phyloP scores from a whole-genome alignment of 371 early-diverging fungal species.

The Lichtheimia ornata region DNA sequence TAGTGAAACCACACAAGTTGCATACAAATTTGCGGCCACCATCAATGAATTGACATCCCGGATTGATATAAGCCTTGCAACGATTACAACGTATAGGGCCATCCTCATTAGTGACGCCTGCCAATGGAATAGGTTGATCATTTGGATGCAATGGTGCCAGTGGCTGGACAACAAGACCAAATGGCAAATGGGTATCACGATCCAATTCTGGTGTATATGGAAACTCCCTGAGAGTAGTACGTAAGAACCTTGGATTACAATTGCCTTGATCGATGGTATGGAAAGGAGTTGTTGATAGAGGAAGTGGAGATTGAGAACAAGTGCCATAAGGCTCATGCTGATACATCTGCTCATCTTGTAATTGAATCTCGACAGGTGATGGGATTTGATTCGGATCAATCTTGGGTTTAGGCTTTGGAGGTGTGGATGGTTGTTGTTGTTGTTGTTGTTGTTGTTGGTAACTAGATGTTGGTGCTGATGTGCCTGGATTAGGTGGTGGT shows the following conservation, averaged over 20 bases:
- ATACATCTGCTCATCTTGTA: slow-evolving; percentile 72
- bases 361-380: slow-evolving; percentile 83
- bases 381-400: slow-evolving; percentile 96
- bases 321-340: slow-evolving; percentile 70
- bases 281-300: slow-evolving; percentile 80
- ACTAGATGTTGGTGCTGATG: slow-evolving; percentile 2
- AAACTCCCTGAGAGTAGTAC: slow-evolving; percentile 82
- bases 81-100: slow-evolving; percentile 91
- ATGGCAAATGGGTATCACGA: slow-evolving; percentile 75
- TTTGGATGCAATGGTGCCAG: slow-evolving; percentile 75
- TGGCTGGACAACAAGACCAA: slow-evolving; percentile 92
- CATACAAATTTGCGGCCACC: slow-evolving; percentile 91
- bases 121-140: slow-evolving; percentile 55
- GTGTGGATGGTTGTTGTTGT: slow-evolving; percentile 14
- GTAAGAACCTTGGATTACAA: slow-evolving; percentile 91
- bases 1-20: slow-evolving; percentile 90
- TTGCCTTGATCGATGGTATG: slow-evolving; percentile 90
- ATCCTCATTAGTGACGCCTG: slow-evolving; percentile 43
- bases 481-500: neutral
- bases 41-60: slow-evolving; percentile 81
- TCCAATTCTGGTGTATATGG: slow-evolving; percentile 81
- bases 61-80: slow-evolving; percentile 95
- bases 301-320: slow-evolving; percentile 62
- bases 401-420: slow-evolving; percentile 45
- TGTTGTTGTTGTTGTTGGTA: slow-evolving; percentile 15